phyloP scores from a whole-genome alignment of 2,329 filamentous ascomycete genomes.

The Colletotrichum tamarilloi region DNA sequence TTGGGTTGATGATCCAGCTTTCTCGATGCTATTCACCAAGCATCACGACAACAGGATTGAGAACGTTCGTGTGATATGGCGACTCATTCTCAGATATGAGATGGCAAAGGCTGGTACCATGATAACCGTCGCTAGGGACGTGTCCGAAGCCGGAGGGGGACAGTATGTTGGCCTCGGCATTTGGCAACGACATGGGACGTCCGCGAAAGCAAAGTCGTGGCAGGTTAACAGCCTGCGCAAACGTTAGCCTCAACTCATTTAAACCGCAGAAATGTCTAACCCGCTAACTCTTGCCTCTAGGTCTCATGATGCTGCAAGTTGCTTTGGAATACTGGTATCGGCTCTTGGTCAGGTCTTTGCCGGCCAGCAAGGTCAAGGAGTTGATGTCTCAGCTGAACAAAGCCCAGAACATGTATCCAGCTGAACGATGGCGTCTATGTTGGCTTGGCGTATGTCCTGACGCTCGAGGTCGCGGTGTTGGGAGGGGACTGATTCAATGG shows the following conservation, averaged over 20 bases:
- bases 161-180: neutral
- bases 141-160: neutral
- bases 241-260: neutral
- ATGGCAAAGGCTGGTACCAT: neutral
- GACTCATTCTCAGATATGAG: conserved; percentile 1
- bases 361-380: neutral
- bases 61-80: neutral
- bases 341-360: neutral
- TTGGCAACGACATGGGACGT: neutral
- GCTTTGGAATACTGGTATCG: neutral
- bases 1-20: neutral
- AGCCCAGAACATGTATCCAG: neutral
- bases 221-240: neutral
- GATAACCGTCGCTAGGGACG: neutral
- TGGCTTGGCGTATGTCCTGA: neutral
- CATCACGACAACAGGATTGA: neutral
- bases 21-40: neutral
- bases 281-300: neutral
- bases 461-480: neutral
- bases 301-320: neutral
- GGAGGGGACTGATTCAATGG: neutral
- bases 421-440: conserved; percentile 13
- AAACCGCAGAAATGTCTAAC: neutral
- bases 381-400: neutral
- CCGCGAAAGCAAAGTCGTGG: neutral